Conservation (phyloP, 371 early-diverging fungal species). For the Amoeboaphelidium protococcarum region DNA sequence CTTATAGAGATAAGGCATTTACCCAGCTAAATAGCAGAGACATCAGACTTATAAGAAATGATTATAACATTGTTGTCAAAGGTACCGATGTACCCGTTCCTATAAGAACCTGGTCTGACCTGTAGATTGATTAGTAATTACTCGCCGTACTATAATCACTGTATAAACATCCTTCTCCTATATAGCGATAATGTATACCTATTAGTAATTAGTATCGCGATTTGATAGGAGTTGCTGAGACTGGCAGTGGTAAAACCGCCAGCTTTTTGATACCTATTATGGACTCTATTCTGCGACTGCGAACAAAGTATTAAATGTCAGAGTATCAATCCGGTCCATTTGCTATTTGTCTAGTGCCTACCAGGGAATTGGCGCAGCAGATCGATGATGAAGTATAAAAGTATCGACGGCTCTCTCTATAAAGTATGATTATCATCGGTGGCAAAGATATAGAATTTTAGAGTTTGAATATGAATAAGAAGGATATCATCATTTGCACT, state of each 20-base stretch:
- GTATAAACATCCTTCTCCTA: conserved; percentile 86
- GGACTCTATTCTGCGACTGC: conserved; percentile 38
- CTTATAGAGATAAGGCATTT: conserved; percentile 80
- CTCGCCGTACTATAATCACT: conserved; percentile 44
- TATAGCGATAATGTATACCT: conserved; percentile 92
- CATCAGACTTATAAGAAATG: conserved; percentile 96
- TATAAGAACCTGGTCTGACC: conserved; percentile 66
- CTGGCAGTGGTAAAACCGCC: conserved; percentile 92
- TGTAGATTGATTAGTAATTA: conserved; percentile 31
- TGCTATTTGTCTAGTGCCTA: conserved; percentile 79
- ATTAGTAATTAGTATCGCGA: conserved; percentile 73
- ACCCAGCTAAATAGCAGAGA: conserved; percentile 80
- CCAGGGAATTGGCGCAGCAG: conserved; percentile 84
- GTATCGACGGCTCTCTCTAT: conserved; percentile 48
- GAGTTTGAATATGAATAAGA: conserved; percentile 72
- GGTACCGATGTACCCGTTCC: conserved; percentile 69
- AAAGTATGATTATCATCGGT: conserved; percentile 66
- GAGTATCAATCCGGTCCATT: conserved; percentile 42
- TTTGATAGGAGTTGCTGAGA: conserved; percentile 92
- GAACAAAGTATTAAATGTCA: not conserved
- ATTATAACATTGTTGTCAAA: conserved; percentile 78
- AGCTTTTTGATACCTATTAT: conserved; percentile 90
- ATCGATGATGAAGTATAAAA: conserved; percentile 69
- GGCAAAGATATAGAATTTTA: no score
- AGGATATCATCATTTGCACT: conserved; percentile 84